Conservation (phyloP, 306 rosid species). For the Citrullus amarus region DNA sequence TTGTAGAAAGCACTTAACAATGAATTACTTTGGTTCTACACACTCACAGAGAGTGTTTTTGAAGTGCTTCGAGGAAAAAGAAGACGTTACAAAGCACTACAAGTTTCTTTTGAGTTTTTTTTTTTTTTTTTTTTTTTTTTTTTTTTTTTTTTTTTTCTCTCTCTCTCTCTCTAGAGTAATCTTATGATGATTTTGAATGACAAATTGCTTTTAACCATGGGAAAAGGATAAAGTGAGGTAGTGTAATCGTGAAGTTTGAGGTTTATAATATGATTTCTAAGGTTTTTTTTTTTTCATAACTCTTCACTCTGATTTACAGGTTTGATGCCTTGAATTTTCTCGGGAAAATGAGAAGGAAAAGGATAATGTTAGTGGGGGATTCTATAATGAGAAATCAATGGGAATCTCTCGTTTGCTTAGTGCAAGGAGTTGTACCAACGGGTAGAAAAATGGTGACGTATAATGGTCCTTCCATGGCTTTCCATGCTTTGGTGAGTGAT, state of each 20-base stretch:
- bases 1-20: neutral
- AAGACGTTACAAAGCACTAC: neutral
- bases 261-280: neutral
- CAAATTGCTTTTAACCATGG: neutral
- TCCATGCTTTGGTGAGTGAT: slow-evolving; percentile 73
- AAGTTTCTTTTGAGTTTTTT: neutral
- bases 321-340: slow-evolving; percentile 87
- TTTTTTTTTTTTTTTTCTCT: too few species aligned
- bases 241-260: neutral
- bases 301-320: slow-evolving; percentile 23
- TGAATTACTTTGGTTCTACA: neutral
- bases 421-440: slow-evolving; percentile 83
- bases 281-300: neutral
- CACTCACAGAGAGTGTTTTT: neutral
- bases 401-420: slow-evolving; percentile 92
- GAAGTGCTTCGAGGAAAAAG: neutral
- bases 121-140: too few species aligned
- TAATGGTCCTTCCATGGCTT: slow-evolving; percentile 76
- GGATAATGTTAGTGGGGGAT: slow-evolving; percentile 94
- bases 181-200: neutral
- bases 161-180: neutral
- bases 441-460: slow-evolving; percentile 56
- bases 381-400: slow-evolving; percentile 96
- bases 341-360: slow-evolving; percentile 68
- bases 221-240: neutral